Conservation (phyloP, 1,284 basidiomycete species). For the Fomitopsis palustris region DNA sequence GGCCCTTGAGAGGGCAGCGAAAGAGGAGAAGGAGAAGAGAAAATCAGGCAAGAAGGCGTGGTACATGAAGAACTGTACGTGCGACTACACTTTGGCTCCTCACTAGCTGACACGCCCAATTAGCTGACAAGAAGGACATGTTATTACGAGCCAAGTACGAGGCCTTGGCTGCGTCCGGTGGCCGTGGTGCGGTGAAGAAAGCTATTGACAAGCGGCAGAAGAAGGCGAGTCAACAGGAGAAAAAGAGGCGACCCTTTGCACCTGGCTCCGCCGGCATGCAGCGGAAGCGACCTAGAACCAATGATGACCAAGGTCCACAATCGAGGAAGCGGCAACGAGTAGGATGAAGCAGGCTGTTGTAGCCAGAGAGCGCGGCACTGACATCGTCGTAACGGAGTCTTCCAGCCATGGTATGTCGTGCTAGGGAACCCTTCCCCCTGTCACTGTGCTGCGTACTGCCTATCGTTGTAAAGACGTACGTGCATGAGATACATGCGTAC, state of each 20-base stretch:
- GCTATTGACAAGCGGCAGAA: constrained; percentile 87
- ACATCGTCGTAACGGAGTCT: no score
- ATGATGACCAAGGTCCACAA: not conserved
- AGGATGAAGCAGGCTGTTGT: no score
- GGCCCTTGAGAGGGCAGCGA: constrained; percentile 55
- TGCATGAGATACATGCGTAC: no score
- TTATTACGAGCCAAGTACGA: constrained; percentile 75
- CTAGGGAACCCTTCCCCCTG: not conserved
- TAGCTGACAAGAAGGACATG: constrained; percentile 77
- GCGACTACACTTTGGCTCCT: not conserved
- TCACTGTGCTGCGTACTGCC: not conserved
- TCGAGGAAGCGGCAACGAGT: constrained; percentile 6
- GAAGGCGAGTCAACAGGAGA: constrained; percentile 88
- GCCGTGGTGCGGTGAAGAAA: constrained; percentile 79
- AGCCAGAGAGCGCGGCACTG: no score
- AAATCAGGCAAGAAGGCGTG: constrained; percentile 79
- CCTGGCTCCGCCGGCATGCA: not conserved
- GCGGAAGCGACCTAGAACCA: not conserved
- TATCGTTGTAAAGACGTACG: no score
- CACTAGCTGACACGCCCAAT: not conserved
- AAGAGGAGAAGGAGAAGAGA: constrained; percentile 72
- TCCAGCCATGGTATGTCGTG: no score
- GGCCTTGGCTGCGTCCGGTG: constrained; percentile 69
- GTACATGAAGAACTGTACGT: constrained; percentile 84
- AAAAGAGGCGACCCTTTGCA: constrained; percentile 73